Evolutionary conservation across 129 eudicot species (phyloP).

Genomic region (Lonicera japonica): DNA sequence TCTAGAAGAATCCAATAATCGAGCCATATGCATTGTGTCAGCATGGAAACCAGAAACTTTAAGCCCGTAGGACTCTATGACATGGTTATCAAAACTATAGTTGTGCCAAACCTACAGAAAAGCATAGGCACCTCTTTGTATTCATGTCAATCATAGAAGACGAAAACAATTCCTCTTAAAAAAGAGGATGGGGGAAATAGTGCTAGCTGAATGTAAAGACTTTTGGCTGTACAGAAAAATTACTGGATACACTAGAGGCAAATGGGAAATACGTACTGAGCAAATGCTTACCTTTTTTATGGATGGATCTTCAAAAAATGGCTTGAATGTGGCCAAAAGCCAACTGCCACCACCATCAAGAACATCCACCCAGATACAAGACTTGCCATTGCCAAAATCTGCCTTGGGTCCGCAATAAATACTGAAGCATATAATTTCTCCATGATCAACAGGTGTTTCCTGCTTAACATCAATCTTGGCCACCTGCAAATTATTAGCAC

Average conservation of each 20-base stretch:
- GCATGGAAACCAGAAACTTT: conserved; percentile 84
- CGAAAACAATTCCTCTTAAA: too few relatives aligned
- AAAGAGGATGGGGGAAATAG: too few relatives aligned
- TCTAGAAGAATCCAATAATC: conserved; percentile 92
- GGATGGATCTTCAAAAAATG: conserved; percentile 73
- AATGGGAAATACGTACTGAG: not conserved
- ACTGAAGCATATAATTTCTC: conserved; percentile 92
- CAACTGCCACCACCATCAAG: conserved; percentile 80
- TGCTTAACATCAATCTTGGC: conserved; percentile 83
- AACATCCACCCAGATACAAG: conserved; percentile 95
- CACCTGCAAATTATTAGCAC: conserved; percentile 40
- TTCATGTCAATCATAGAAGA: not conserved
- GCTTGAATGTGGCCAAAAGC: conserved; percentile 59
- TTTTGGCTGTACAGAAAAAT: too few relatives aligned
- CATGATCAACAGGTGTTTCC: conserved; percentile 95
- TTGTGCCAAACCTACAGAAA: conserved; percentile 95
- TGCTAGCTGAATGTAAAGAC: too few relatives aligned
- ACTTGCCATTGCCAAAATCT: conserved; percentile 84
- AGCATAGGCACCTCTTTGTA: not conserved
- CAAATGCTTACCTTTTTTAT: conserved; percentile 61
- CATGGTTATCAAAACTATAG: conserved; percentile 89
- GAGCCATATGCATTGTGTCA: conserved; percentile 99
- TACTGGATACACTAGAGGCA: too few relatives aligned
- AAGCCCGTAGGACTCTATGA: conserved; percentile 73
- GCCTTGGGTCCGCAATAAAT: conserved; percentile 75